Base-by-base conservation (phyloP, 2,329 filamentous ascomycete genomes). In the Phaeosphaeria sp. region DNA sequence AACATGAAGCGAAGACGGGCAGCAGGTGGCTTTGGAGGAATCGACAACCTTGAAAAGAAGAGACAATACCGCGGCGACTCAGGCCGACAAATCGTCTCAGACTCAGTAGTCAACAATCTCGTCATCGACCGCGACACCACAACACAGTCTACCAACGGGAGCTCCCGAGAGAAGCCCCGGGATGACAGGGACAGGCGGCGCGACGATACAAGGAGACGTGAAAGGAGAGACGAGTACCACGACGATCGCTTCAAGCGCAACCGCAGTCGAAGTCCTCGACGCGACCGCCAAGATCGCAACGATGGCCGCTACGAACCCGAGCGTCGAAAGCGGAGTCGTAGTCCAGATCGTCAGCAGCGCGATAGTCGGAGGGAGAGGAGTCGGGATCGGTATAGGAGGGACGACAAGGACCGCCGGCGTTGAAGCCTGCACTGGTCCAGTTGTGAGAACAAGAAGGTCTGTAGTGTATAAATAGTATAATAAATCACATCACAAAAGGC, bases 11-110 rank as follows among this genome's bases (percentile, higher is more conserved):
- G 94, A 47, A 80, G 81, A 80, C 81, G 77, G 68, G 85, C 76
- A 76, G 83, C 71, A 76, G 83, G 95, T n/a, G 71, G 95, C 6
- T 99, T 96, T 81, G 95, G 95, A 64, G 95, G 95, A 56, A 91
- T 98, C 30, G 87, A 89, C 55, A 89, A 90, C 61, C 81, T 99
- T 57, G 93, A 98, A 80, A 95, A 93, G 83, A 91, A 91, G 79
- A 87, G 91, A 56, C 95, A 98, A 69, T 99, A 98, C 74, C 74
- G 74, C 17, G 71, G 71, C 24, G 68, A 69, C 21, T 52, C 62
- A 22, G 68, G 66, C 4, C 68, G 73, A 22, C 64, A 73, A 15
- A 66, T 71, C 30, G 72, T 70, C 20, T 69, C 65, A 1, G 71
- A 77, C 48, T 72, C 73, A 8, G 72, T 73, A 3, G 69, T 73